These are phyloP conservation scores for Somion occarium DNA, from an alignment of 1,284 basidiomycete genomes.

Conservation along the genomic window DNA sequence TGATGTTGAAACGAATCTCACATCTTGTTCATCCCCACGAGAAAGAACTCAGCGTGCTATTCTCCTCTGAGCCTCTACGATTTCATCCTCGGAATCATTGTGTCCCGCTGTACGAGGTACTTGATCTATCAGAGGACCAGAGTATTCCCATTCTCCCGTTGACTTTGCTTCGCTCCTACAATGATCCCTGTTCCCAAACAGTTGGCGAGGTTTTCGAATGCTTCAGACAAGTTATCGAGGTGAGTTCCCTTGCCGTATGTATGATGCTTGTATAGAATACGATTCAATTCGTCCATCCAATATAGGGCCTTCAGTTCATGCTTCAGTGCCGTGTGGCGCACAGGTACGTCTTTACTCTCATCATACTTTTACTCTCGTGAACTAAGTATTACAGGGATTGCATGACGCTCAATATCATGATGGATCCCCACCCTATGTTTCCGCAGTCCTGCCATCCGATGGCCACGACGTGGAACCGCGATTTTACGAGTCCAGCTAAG, in stretches of 20 bases:
- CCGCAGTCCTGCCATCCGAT: constrained; percentile 24
- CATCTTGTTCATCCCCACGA: constrained; percentile 12
- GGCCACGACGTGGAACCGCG: constrained; percentile 4
- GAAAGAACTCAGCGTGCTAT: constrained; percentile 8
- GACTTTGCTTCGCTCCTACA: not conserved
- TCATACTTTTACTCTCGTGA: constrained; percentile 17
- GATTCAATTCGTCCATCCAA: too few relatives aligned
- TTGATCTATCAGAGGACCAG: not conserved
- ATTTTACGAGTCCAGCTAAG: constrained; percentile 16
- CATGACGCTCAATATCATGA: constrained; percentile 29
- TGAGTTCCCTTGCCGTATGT: constrained; percentile 10
- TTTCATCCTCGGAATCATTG: constrained; percentile 4
- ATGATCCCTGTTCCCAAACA: constrained; percentile 1
- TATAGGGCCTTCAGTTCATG: constrained; percentile 32
- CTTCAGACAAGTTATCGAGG: constrained; percentile 27
- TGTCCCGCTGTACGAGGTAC: not conserved
- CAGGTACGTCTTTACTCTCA: constrained; percentile 7
- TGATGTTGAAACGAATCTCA: constrained; percentile 19
- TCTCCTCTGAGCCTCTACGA: not conserved
- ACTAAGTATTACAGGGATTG: not conserved
- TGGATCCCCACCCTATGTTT: constrained; percentile 26
- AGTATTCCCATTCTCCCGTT: not conserved
- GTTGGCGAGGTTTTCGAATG: constrained; percentile 4
- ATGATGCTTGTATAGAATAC: not conserved
- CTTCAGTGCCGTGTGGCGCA: constrained; percentile 23